Evolutionary conservation across 345 rosid species (phyloP).

Genomic region (Eucalyptus sideroxylon): DNA sequence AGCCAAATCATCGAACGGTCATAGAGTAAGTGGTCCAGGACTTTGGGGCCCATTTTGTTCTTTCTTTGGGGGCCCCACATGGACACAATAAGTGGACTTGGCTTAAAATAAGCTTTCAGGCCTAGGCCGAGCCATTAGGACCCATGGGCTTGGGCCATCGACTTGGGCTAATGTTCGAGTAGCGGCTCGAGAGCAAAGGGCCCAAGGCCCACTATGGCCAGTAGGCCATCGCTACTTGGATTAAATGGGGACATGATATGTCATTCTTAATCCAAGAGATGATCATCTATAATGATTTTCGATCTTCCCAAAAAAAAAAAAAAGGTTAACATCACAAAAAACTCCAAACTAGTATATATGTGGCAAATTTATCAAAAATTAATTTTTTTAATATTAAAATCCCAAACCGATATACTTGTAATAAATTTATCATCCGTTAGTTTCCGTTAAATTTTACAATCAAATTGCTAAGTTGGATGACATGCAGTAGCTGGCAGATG

Average conservation of each 20-base stretch:
- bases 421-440: no score
- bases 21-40: neutral
- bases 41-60: neutral
- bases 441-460: no score
- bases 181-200: neutral
- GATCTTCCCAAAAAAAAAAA: neutral
- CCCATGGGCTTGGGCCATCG: neutral
- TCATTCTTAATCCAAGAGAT: neutral
- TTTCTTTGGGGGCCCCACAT: neutral
- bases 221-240: neutral
- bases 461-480: fast-evolving
- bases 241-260: neutral
- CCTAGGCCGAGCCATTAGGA: neutral
- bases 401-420: fast-evolving
- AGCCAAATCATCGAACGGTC: neutral
- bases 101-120: neutral
- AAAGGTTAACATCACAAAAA: no score
- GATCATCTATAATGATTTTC: neutral
- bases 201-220: neutral
- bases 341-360: no score
- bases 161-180: neutral
- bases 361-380: fast-evolving
- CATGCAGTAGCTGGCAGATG: fast-evolving
- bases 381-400: no score
- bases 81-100: neutral